Conservation (phyloP, 176 grass and related monocot species). For the Oryza coarctata region DNA sequence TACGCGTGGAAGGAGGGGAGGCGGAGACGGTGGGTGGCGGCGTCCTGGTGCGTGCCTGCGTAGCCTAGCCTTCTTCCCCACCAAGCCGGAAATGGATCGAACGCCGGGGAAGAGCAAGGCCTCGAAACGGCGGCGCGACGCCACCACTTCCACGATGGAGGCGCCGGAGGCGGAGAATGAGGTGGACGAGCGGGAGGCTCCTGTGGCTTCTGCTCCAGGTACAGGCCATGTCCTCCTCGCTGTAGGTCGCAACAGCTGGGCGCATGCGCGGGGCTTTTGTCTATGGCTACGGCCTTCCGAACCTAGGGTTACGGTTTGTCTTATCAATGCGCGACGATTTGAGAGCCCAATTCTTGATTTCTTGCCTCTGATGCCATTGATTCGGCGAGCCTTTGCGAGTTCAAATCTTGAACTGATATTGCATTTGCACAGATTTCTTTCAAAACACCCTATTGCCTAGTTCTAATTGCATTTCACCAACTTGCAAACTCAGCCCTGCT, state of each 20-base stretch:
- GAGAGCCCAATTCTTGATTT: neutral
- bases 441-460: neutral
- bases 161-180: neutral
- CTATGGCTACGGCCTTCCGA: neutral
- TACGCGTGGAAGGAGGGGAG: neutral
- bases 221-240: neutral
- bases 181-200: neutral
- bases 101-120: neutral
- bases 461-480: neutral
- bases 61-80: neutral
- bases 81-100: neutral
- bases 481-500: neutral
- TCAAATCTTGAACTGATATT: neutral
- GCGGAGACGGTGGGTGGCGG: neutral
- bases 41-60: neutral
- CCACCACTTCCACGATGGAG: neutral
- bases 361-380: neutral
- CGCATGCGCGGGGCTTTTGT: neutral
- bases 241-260: neutral
- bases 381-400: neutral
- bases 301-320: slow-evolving; percentile 14
- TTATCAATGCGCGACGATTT: neutral
- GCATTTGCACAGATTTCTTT: neutral
- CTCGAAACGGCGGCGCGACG: neutral
- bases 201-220: slow-evolving; percentile 21